Evolutionary conservation across 495 filamentous ascomycete species (phyloP), one percentile per base, ranked within the genome.

Genomic region (Xylaria venustula): DNA sequence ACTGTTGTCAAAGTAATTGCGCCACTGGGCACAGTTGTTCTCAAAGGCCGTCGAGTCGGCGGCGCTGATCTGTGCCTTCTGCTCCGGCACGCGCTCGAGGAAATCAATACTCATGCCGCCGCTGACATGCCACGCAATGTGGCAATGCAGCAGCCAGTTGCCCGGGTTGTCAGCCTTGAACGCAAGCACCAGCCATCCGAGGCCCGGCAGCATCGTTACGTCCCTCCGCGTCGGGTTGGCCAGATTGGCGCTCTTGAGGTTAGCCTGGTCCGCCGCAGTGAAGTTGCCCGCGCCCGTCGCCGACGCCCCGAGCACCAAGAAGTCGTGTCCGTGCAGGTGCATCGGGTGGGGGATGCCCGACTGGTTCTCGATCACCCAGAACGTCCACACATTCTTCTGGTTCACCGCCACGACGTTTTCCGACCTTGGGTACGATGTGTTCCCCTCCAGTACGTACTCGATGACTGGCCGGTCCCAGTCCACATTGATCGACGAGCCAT

Each of bases 251-350:
- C 67, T 63, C 9, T 69, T 70, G 3, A 81, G 63, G 0, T 51
- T 68, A 0, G 62, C 51, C 8, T 63, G 60, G 59, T 71, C 61
- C 17, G 60, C 41, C 22, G 62, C 42, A 26, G 67, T 72, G 70
- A 79, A 85, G 71, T 54, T 74, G 60, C 54, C 79, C 57, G 26
- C 71, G 7, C 49, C 41, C 7, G 40, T 34, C 55, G 56, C 45
- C n/a, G 73, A 81, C 77, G 51, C 73, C 23, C 80, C 76, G 19
- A 88, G 70, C 32, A 88, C 72, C 44, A 76, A 68, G 75, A 88
- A 89, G 64, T 87, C 79, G 68, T 88, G 79, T 3, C 83, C 83
- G 64, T 84, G 79, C 2, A 87, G 71, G 59, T 85, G 80, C 54
- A 85, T 80, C 20, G 82, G 82, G 37, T 79, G 85, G 36, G 45